Conservation (phyloP, 2,329 filamentous ascomycete species). For the Cyphellophora europaea region DNA sequence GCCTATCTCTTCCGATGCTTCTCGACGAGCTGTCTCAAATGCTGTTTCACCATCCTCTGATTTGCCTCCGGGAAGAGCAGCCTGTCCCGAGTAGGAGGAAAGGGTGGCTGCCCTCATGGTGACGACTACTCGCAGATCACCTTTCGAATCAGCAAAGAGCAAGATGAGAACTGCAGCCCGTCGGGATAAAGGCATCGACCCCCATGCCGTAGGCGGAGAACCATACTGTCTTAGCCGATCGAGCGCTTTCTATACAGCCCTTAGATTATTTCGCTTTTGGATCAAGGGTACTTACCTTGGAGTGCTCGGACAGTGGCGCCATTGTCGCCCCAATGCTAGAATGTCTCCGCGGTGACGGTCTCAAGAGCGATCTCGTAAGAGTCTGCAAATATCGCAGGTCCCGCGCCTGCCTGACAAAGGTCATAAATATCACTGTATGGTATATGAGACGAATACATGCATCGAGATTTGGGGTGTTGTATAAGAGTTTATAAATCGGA, state of each 20-base stretch:
- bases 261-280: conserved; percentile 12
- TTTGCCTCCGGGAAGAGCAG: conserved; percentile 75
- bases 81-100: conserved; percentile 67
- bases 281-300: conserved; percentile 2
- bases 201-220: conserved; percentile 49
- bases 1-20: conserved; percentile 90
- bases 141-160: conserved; percentile 73
- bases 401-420: too few relatives aligned
- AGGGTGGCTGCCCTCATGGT: conserved; percentile 52
- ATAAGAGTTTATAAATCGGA: too few relatives aligned
- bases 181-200: conserved; percentile 48
- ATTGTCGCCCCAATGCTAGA: too few relatives aligned
- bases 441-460: too few relatives aligned
- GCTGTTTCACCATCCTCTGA: conserved; percentile 42
- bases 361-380: too few relatives aligned
- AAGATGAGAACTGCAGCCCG: conserved; percentile 82
- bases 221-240: conserved; percentile 46
- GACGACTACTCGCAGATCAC: conserved; percentile 62
- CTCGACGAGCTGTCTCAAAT: conserved; percentile 76
- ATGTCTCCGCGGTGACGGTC: too few relatives aligned
- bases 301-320: conserved; percentile 5
- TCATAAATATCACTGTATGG: too few relatives aligned
- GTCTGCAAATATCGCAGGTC: too few relatives aligned
- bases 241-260: conserved; percentile 37
- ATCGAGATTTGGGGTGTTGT: too few relatives aligned